Percentiles rank a stretch among this genome's conserved stretches.
Conservation (phyloP, 2,329 filamentous ascomycete genomes). For the Penicillium sp. region DNA sequence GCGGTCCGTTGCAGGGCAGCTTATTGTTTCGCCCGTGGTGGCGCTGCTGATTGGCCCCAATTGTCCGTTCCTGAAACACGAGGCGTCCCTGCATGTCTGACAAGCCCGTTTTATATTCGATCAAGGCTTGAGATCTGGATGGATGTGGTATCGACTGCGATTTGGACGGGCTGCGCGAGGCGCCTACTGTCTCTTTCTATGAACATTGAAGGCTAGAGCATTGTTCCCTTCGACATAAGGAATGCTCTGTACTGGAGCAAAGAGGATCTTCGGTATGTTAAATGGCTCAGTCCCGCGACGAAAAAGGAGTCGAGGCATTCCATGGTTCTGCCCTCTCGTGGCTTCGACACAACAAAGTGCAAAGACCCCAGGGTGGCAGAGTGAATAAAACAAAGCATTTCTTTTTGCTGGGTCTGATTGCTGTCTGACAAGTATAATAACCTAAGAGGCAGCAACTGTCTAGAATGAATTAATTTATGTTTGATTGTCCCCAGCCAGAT, state of each 20-base stretch:
- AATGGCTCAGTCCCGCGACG: not conserved
- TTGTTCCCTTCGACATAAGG: not conserved
- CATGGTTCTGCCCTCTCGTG: slow-evolving; percentile 3
- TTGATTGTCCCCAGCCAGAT: slow-evolving; percentile 19
- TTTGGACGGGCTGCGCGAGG: not conserved
- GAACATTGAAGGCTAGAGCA: not conserved
- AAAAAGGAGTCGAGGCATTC: slow-evolving; percentile 7
- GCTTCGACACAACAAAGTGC: not conserved
- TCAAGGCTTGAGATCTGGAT: not conserved
- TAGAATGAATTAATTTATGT: slow-evolving; percentile 20
- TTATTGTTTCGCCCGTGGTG: slow-evolving; percentile 1
- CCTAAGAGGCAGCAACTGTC: not conserved
- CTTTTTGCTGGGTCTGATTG: not conserved
- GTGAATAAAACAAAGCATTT: not conserved
- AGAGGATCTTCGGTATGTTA: slow-evolving; percentile 6
- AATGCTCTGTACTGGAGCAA: not conserved
- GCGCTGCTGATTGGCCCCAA: not conserved
- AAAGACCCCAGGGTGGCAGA: not conserved
- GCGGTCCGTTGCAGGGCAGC: not conserved
- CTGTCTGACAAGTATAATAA: not conserved
- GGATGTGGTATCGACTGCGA: not conserved
- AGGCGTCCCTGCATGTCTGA: not conserved
- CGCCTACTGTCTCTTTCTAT: not conserved
- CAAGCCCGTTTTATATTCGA: not conserved
- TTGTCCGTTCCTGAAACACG: slow-evolving; percentile 1